Conservation (phyloP, 768 basidiomycete species). For the Podaxis carcinomalis region DNA sequence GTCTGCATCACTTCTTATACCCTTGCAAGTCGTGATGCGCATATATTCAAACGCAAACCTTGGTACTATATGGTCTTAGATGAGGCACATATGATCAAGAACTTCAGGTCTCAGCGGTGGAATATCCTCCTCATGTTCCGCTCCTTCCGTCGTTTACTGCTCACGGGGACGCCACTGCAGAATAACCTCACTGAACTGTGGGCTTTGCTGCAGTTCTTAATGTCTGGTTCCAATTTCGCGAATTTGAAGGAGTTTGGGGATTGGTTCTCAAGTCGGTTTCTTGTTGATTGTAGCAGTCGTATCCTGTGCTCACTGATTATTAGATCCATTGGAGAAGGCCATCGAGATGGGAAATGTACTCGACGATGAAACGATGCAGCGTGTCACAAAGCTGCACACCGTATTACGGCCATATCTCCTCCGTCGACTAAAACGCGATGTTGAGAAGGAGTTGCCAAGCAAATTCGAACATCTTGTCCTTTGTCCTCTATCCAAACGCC, state of each 20-base stretch:
- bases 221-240: constrained; percentile 86
- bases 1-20: constrained; percentile 95
- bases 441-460: constrained; percentile 92
- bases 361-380: constrained; percentile 82
- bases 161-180: constrained; percentile 95
- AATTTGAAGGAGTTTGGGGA: constrained; percentile 91
- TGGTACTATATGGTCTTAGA: constrained; percentile 98
- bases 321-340: constrained; percentile 91
- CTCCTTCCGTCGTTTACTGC: constrained; percentile 77
- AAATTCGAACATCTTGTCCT: constrained; percentile 90
- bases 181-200: constrained; percentile 96
- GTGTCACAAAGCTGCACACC: constrained; percentile 83
- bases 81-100: constrained; percentile 98
- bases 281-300: neutral
- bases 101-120: constrained; percentile 93
- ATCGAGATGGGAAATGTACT: constrained; percentile 77
- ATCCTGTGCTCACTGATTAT: neutral
- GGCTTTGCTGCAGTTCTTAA: constrained; percentile 92
- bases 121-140: constrained; percentile 87
- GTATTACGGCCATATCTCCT: constrained; percentile 96
- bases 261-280: constrained; percentile 88
- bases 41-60: constrained; percentile 86
- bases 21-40: constrained; percentile 85
- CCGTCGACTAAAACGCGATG: constrained; percentile 95
- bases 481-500: constrained; percentile 85